Conservation (phyloP, 441 rosid genomes). For the Mallotus japonicus region DNA sequence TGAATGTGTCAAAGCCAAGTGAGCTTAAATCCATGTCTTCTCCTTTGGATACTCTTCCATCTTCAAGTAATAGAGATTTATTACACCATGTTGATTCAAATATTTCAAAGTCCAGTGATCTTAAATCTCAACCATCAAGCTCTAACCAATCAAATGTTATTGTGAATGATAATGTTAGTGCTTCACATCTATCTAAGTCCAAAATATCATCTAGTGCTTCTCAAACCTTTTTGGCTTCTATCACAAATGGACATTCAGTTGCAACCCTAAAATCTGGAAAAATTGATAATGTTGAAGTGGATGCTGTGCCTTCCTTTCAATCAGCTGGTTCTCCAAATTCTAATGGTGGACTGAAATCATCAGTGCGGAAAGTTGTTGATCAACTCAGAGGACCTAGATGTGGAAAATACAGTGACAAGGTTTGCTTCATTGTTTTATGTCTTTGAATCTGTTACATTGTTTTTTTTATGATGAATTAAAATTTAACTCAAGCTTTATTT, state of each 20-base stretch:
- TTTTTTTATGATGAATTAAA: constrained; percentile 1
- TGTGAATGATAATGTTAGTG: constrained; percentile 17
- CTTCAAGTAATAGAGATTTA: constrained; percentile 1
- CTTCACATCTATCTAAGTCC: constrained; percentile 32
- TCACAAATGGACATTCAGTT: constrained; percentile 31
- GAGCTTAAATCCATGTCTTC: constrained; percentile 21
- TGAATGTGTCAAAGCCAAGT: constrained; percentile 11
- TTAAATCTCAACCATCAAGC: constrained; percentile 23
- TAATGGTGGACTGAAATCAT: constrained; percentile 59
- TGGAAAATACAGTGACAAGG: constrained; percentile 71
- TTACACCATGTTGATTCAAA: constrained; percentile 13
- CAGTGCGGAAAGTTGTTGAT: constrained; percentile 66
- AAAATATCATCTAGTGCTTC: constrained; percentile 30
- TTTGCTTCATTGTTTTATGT: constrained; percentile 28
- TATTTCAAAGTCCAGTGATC: constrained; percentile 1
- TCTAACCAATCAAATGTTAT: constrained; percentile 33
- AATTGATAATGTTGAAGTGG: constrained; percentile 33
- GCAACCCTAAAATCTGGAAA: constrained; percentile 40
- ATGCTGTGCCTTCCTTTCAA: constrained; percentile 30
- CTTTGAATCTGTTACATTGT: constrained; percentile 11
- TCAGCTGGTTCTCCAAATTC: constrained; percentile 36
- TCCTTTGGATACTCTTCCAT: background rate
- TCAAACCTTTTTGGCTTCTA: constrained; percentile 32
- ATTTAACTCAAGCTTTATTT: constrained; percentile 22
- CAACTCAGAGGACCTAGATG: constrained; percentile 64